Base-by-base conservation (phyloP, 495 filamentous ascomycete genomes). In the Penicillium odoratum region DNA sequence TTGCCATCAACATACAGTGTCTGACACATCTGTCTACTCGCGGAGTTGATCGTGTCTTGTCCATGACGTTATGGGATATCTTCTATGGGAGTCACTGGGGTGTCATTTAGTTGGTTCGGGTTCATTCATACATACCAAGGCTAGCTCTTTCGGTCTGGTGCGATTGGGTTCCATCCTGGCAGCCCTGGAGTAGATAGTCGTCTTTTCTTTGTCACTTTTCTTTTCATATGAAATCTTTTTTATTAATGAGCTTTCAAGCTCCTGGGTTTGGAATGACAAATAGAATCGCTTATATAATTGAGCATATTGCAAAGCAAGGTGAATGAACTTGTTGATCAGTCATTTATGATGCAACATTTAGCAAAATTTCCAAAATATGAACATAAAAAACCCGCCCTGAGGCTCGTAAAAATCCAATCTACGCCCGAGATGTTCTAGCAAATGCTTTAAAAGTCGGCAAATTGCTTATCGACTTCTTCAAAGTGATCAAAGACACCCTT, bases 401-500 rank as follows among this genome's bases (percentile, higher is more conserved):
- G 58, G 51, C 51, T 56, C 52, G 33, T 15, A 40, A 2, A 58
- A 18, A 54, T 59, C 48, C 49, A 58, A 16, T 21, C 3, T 40
- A 16, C 38, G 31, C 48, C 28, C 9, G 10, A 9, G 42, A 54
- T 40, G 10, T 46, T 48, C 21, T 36, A 52, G 25, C 15, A 34
- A 30, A 40, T 7, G 4, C 7, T 45, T 48, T 69, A 79, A 33
- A 77, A 74, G 33, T 78, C 81, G 47, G 77, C 75, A 81, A 96
- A 97, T 75, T 96, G 88, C 64, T 74, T 78, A 72, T 97, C 93
- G 25, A 97, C 88, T 64, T 84, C 82, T 78, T 96, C 93, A 75
- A 86, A 97, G 60, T 88, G 73, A 66, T 96, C 90, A 61, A 93
- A 88, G 67, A 97, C 96, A 0, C 89, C 92, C 78, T 90, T 88